Percentiles rank a stretch among this genome's conserved stretches.
Evolutionary conservation across 805 yeast genomes (phyloP).

Genomic region (Nakazawaea anatomiae): DNA sequence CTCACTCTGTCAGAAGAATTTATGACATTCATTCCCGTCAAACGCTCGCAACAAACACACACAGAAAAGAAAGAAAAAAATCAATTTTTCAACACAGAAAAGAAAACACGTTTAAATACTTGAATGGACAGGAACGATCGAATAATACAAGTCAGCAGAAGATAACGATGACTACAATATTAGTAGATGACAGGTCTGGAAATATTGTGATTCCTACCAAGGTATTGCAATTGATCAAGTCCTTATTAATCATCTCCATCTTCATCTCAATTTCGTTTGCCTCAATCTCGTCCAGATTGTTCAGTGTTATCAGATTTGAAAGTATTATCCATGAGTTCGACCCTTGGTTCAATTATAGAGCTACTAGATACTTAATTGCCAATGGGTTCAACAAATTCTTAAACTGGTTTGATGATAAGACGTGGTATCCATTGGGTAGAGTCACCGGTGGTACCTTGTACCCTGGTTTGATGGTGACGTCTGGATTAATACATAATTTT

Average conservation of each 20-base stretch:
- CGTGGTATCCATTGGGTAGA: conserved; percentile 99
- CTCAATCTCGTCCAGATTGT: conserved; percentile 84
- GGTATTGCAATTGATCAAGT: conserved; percentile 17
- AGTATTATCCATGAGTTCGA: conserved; percentile 96
- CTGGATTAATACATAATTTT: conserved; percentile 81
- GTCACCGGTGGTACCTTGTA: conserved; percentile 98
- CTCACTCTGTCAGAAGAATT: too few relatives aligned
- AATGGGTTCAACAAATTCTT: conserved; percentile 85
- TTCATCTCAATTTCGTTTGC: conserved; percentile 82
- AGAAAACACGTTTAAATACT: neutral
- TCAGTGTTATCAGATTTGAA: conserved; percentile 95
- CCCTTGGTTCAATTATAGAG: conserved; percentile 95
- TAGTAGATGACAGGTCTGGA: conserved; percentile 5
- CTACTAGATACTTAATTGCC: conserved; percentile 84
- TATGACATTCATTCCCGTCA: neutral
- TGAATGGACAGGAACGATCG: too few relatives aligned
- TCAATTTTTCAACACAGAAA: neutral
- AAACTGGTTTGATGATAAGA: conserved; percentile 97
- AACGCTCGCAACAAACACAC: neutral
- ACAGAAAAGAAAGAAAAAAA: neutral
- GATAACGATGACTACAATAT: conserved; percentile 5
- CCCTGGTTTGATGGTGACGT: conserved; percentile 97
- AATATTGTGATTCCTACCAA: conserved; percentile 6
- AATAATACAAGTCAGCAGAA: neutral
- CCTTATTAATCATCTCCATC: conserved; percentile 57